Conservation (phyloP, 768 basidiomycete species). For the Lanmaoa pseudosensibilis region DNA sequence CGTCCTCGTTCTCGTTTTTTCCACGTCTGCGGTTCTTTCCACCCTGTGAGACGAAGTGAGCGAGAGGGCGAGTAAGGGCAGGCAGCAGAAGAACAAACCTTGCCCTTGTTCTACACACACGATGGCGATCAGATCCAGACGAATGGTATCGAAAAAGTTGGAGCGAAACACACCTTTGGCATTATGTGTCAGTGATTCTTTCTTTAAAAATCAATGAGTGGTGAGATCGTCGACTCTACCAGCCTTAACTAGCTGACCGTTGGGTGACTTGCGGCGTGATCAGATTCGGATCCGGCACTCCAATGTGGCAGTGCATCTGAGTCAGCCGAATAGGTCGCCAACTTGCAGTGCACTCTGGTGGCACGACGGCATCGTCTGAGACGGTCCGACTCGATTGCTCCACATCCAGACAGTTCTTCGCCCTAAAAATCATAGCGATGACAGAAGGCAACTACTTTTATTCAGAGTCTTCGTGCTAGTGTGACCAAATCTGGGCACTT, state of each 20-base stretch:
- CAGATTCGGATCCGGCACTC: not conserved
- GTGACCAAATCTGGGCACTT: not conserved
- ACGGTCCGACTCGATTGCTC: too few species aligned
- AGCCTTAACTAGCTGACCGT: not conserved
- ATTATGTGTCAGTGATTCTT: constrained; percentile 7
- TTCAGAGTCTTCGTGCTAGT: not conserved
- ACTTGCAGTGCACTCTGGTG: too few species aligned
- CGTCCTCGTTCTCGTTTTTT: constrained; percentile 99
- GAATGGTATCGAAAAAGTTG: not conserved
- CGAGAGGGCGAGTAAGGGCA: not conserved
- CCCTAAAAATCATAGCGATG: too few species aligned
- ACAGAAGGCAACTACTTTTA: too few species aligned
- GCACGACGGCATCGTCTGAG: not conserved
- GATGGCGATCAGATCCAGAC: not conserved
- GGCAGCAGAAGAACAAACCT: constrained; percentile 14
- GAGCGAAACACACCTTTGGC: constrained; percentile 23
- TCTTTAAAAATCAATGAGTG: not conserved
- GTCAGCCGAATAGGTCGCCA: not conserved
- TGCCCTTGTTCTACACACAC: constrained; percentile 28
- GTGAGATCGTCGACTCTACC: not conserved
- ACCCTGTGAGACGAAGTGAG: constrained; percentile 54
- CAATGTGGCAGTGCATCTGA: constrained; percentile 13
- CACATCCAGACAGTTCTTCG: too few species aligned
- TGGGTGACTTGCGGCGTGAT: constrained; percentile 1
- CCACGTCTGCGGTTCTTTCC: constrained; percentile 99